These are phyloP conservation scores for Beta corolliflora DNA, from an alignment of 179 eudicot genomes.

Conservation along the genomic window DNA sequence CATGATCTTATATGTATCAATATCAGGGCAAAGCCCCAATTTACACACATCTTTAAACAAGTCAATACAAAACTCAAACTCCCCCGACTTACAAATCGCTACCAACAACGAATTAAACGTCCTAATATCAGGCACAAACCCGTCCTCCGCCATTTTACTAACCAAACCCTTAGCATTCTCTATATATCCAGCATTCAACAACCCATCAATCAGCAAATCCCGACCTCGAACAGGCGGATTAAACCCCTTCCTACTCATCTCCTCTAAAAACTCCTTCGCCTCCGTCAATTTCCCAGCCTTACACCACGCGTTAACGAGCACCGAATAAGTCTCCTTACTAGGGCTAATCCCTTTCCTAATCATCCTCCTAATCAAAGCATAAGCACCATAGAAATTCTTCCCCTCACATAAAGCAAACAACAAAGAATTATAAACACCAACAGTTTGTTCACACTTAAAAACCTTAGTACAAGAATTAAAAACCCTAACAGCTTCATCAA, in stretches of 20 bases:
- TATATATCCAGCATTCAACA: constrained; percentile 86
- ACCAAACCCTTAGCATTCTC: constrained; percentile 82
- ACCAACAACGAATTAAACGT: constrained; percentile 81
- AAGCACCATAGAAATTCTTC: constrained; percentile 86
- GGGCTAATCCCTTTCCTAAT: constrained; percentile 66
- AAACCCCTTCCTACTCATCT: constrained; percentile 88
- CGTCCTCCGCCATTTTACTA: constrained; percentile 80
- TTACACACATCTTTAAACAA: constrained; percentile 67
- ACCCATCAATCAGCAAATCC: constrained; percentile 79
- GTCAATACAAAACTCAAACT: constrained; percentile 69
- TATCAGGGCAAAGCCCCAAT: constrained; percentile 73
- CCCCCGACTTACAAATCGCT: constrained; percentile 69
- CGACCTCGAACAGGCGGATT: constrained; percentile 93
- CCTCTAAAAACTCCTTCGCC: constrained; percentile 80
- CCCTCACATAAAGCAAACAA: constrained; percentile 79
- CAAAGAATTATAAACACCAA: constrained; percentile 65
- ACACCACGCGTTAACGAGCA: constrained; percentile 93
- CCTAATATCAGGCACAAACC: constrained; percentile 76
- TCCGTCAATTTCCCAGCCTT: constrained; percentile 85
- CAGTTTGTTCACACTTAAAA: constrained; percentile 63
- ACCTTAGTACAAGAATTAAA: constrained; percentile 53
- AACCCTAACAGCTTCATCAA: constrained; percentile 78
- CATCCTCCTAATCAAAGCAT: constrained; percentile 88
- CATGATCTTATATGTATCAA: constrained; percentile 78
- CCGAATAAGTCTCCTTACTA: constrained; percentile 71